Base-by-base conservation (phyloP, 208 protist species). In the Acanthamoeba lenticulata region DNA sequence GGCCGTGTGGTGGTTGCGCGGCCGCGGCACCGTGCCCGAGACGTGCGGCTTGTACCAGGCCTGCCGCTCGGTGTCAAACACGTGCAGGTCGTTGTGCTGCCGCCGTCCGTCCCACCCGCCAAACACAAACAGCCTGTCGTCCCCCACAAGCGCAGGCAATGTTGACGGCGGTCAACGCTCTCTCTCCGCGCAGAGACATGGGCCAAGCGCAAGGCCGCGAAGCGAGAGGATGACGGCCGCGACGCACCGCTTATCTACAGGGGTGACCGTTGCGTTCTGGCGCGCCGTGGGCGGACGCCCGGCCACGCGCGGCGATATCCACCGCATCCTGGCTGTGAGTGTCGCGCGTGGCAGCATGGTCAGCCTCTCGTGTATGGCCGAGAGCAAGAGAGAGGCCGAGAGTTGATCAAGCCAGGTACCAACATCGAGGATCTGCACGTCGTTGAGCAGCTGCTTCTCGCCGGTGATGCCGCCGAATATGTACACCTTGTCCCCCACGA, bases 41-140 rank as follows among this genome's bases (percentile, higher is more conserved):
- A 93, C 89, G 29, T 93, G 89, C 0, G 89, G 89, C 49, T 93
- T 93, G 44, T 93, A 93, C 89, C 89, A 93, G 11, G 13, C 45
- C 1, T 62, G 2, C 17, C 44, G 42, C n/a, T 93, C 89, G 15
- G 89, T 93, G 38, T 93, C 89, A 3, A 93, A 93, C 67, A 93
- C 67, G 49, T 93, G 89, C 2, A 93, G 5, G 45, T 93, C 89
- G 49, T 93, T 93, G 89, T 93, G 89, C 62, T 93, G 89, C 1
- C 89, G 57, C 24, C 89, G 24, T 4, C 89, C 89, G 36, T 93
- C 89, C 89, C 89, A 93, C 3, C 89, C 89, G 27, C 89, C 89
- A 40, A 93, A 93, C 34, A 93, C 65, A 34, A 79, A 93, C 21
- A 93, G 62, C 89, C 89, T 91, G 21, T 3, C 38, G 52, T 60